Evolutionary conservation across 2,329 filamentous ascomycete genomes (phyloP), one percentile per base, ranked within the genome.

Genomic region (Elsinoe arachidis): DNA sequence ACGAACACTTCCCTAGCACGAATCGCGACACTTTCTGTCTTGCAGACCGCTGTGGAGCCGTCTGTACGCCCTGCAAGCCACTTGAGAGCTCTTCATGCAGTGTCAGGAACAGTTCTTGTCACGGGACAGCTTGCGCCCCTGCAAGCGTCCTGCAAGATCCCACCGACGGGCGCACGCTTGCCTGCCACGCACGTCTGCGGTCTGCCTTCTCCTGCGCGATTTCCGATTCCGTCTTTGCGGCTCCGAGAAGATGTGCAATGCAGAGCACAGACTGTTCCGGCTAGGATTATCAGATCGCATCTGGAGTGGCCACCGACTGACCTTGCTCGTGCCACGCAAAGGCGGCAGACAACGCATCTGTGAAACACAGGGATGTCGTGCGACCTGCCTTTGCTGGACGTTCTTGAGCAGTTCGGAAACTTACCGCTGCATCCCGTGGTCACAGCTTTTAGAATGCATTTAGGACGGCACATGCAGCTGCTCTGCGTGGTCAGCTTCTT

Each of bases 281-380:
- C 49, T 38, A 35, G 33, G n/a, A 53, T 53, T 38, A 53, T 53
- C 49, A 53, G 49, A 53, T 53, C 49, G n/a, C 15, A 44, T 46
- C 41, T 46, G 19, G 26, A 46, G 19, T 23, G 10, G 17, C 41
- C 41, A 15, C 17, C 17, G 39, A 43, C 39, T 21, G n/a, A 43
- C 14, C 17, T 43, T 43, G 47, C 47, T 52, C 12, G n/a, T 52
- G 47, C 30, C 44, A 30, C 14, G 21, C 44, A 26, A 15, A 12
- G 14, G 30, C 21, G 35, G n/a, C 47, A 33, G 49, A 53, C 49
- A 53, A 26, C 49, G 34, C 49, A 53, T 53, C 19, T 21, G 26
- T 33, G 33, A 49, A 34, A 35, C 46, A 34, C 26, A 35, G 14
- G 30, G 6, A 35, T 15, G 49, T 34, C 33, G 49, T 53, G 49